Percentiles rank a stretch among this genome's conserved stretches.
phyloP scores from a whole-genome alignment of 176 grass and related monocot genomes.

The Triticum turgidum region DNA sequence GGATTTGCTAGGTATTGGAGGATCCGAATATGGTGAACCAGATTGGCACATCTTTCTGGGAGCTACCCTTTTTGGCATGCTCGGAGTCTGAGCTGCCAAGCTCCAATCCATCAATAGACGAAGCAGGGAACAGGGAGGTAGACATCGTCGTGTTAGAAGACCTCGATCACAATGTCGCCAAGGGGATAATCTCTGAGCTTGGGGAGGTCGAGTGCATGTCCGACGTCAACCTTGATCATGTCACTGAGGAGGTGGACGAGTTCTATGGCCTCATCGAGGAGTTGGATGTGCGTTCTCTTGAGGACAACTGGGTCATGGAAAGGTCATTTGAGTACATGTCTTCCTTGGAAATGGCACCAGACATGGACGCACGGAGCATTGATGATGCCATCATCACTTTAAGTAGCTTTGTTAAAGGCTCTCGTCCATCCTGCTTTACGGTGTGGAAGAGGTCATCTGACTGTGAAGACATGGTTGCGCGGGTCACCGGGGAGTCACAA shows the following conservation, averaged over 20 bases:
- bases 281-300: conserved; percentile 31
- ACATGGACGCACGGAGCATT: background rate
- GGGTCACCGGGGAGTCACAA: conserved; percentile 33
- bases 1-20: conserved; percentile 50
- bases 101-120: conserved; percentile 40
- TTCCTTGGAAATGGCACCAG: background rate
- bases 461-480: background rate
- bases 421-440: conserved; percentile 46
- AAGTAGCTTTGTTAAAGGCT: background rate
- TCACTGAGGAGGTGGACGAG: conserved; percentile 21
- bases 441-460: conserved; percentile 37
- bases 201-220: background rate
- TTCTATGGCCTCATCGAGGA: conserved; percentile 45
- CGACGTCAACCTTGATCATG: background rate
- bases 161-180: conserved; percentile 1
- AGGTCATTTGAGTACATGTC: conserved; percentile 28
- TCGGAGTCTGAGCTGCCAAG: conserved; percentile 28
- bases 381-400: background rate
- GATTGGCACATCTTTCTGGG: conserved; percentile 55
- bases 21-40: conserved; percentile 38
- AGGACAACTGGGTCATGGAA: conserved; percentile 42
- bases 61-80: conserved; percentile 21
- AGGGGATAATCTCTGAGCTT: background rate
- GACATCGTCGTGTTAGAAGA: conserved; percentile 20
- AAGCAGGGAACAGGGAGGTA: conserved; percentile 27